Evolutionary conservation across 176 grass and related monocot genomes (phyloP), one percentile per base, ranked within the genome.

Genomic region (Melocanna baccifera): DNA sequence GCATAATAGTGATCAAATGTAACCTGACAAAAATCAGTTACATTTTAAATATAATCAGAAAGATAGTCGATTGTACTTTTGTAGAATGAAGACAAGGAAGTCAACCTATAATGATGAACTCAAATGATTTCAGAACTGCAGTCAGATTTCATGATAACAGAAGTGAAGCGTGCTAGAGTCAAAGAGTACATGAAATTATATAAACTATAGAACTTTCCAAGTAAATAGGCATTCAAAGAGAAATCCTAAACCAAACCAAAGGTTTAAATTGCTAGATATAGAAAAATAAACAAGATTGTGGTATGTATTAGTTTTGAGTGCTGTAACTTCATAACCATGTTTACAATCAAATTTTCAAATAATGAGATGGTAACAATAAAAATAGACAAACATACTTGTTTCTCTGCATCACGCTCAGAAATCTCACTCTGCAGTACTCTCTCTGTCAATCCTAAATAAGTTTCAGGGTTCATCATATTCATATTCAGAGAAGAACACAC

Each of bases 371-470:
- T 69, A 46, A 8, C 26, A 61, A 84, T 53, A 43, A 46, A 45
- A 72, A 40, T 29, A 56, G 18, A 71, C 3, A 36, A 77, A 77
- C 56, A 76, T 88, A 97, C 94, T 90, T 84, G 86, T 81, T 86
- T 82, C 77, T 97, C 94, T 22, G 94, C 92, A 29, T 94, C 94
- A 20, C 39, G 39, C 55, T 97, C 92, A 43, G 94, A 90, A 65
- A 92, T 56, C 29, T 82, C 75, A 86, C 92, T 94, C 67, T 86
- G 62, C 19, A 94, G 61, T 32, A 97, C 94, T 66, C 75, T 90
- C 77, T 90, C 82, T 32, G 90, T 92, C 90, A 97, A 85, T 71
- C 94, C 94, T 97, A 87, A 82, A 86, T 77, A 77, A 70, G 23
- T 64, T 69, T 47, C 29, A 88, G 36, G 30, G 28, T 2, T 56